Percentiles rank a stretch among this genome's conserved stretches.
phyloP scores from a whole-genome alignment of 495 filamentous ascomycete genomes.

The Podospora comata region DNA sequence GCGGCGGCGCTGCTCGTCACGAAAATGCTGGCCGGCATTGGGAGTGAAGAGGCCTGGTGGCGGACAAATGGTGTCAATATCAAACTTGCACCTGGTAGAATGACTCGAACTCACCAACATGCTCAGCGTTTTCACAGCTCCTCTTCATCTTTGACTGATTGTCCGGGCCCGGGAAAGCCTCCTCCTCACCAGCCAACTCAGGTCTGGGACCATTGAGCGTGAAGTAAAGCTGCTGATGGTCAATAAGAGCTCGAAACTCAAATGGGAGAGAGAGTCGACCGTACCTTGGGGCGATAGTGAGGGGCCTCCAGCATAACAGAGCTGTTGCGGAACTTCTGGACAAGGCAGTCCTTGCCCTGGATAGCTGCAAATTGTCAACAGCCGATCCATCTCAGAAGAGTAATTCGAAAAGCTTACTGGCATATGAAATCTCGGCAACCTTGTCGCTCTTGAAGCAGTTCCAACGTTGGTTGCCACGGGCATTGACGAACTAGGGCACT shows the following conservation, averaged over 20 bases:
- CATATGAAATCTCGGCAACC: constrained; percentile 87
- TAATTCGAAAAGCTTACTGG: constrained; percentile 58
- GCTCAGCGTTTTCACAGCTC: constrained; percentile 79
- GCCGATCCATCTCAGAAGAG: neutral
- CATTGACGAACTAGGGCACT: constrained; percentile 63
- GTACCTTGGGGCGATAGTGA: constrained; percentile 80
- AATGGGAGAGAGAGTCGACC: neutral
- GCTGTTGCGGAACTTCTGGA: constrained; percentile 94
- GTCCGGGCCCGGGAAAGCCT: constrained; percentile 70
- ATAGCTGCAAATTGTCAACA: constrained; percentile 56
- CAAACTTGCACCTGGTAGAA: neutral
- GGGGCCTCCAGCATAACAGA: constrained; percentile 85
- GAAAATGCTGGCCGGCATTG: constrained; percentile 66
- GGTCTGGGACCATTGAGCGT: constrained; percentile 43
- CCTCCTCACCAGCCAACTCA: constrained; percentile 55
- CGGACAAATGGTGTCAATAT: neutral
- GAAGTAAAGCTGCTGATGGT: constrained; percentile 47
- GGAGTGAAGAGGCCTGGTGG: constrained; percentile 65
- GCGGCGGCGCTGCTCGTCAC: constrained; percentile 71
- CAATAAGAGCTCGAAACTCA: constrained; percentile 10
- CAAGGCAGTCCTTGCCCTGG: constrained; percentile 83
- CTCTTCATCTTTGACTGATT: constrained; percentile 83
- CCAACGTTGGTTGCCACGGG: constrained; percentile 71
- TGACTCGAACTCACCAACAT: constrained; percentile 61
- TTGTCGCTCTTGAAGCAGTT: constrained; percentile 82